Conservation (phyloP, 2,329 filamentous ascomycete genomes). For the Fonsecaea nubica region DNA sequence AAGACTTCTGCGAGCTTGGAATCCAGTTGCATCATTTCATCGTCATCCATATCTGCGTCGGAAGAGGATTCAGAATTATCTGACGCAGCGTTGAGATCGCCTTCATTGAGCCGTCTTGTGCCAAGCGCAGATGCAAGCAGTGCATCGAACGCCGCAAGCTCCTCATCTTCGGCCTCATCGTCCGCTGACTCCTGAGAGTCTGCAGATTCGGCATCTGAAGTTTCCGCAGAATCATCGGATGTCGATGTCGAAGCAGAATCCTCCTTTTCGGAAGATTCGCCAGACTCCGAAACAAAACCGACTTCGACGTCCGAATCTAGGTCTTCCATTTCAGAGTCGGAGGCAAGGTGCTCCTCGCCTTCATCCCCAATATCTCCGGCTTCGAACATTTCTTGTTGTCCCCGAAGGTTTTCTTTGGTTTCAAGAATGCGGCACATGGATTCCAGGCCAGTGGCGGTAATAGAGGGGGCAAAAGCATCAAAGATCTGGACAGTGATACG, state of each 20-base stretch:
- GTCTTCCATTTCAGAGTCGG: slow-evolving; percentile 48
- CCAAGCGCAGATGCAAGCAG: slow-evolving; percentile 80
- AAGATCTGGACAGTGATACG: slow-evolving; percentile 90
- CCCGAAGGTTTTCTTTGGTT: slow-evolving; percentile 79
- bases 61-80: slow-evolving; percentile 62
- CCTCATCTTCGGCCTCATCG: slow-evolving; percentile 55
- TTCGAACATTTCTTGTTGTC: slow-evolving; percentile 85
- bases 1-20: slow-evolving; percentile 84
- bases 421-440: slow-evolving; percentile 69
- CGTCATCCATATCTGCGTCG: slow-evolving; percentile 87
- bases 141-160: slow-evolving; percentile 70
- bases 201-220: slow-evolving; percentile 54
- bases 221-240: slow-evolving; percentile 54
- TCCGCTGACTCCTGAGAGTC: slow-evolving; percentile 50
- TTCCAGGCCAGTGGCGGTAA: slow-evolving; percentile 75
- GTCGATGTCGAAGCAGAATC: slow-evolving; percentile 48
- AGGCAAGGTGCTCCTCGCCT: slow-evolving; percentile 53
- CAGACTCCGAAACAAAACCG: slow-evolving; percentile 34
- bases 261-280: background rate
- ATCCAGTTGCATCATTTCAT: slow-evolving; percentile 91
- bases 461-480: slow-evolving; percentile 75
- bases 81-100: slow-evolving; percentile 61
- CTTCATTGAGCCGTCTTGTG: slow-evolving; percentile 66
- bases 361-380: slow-evolving; percentile 68
- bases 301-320: slow-evolving; percentile 54